These are phyloP conservation scores for Botrytis medusae DNA, from an alignment of 2,329 filamentous ascomycete genomes.

Conservation along the genomic window DNA sequence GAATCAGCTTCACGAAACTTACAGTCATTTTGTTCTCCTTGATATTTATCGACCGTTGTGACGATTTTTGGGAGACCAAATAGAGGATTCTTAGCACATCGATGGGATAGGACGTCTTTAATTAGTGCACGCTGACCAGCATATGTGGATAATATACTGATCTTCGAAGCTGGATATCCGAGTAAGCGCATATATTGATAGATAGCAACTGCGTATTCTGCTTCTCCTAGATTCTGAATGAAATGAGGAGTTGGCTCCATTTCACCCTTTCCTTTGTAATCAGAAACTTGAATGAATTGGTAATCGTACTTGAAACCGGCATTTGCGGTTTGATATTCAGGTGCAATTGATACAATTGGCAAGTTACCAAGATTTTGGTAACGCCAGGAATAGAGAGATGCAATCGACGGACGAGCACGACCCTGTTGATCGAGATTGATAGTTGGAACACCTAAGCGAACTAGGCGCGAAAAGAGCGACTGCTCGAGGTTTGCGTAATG, in stretches of 20 bases:
- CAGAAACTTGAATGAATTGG: constrained; percentile 92
- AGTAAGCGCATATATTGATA: constrained; percentile 97
- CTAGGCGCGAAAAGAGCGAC: constrained; percentile 86
- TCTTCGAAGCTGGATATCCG: constrained; percentile 73
- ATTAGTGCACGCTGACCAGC: constrained; percentile 89
- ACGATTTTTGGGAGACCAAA: constrained; percentile 90
- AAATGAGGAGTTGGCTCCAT: constrained; percentile 90
- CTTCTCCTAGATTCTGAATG: constrained; percentile 93
- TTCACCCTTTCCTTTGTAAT: constrained; percentile 90
- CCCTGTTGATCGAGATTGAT: constrained; percentile 92
- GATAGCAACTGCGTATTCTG: constrained; percentile 92
- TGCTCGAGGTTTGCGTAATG: constrained; percentile 96
- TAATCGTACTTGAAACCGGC: constrained; percentile 91
- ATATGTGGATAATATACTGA: constrained; percentile 90
- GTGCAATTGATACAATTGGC: constrained; percentile 64
- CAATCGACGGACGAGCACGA: constrained; percentile 81
- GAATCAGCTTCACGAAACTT: constrained; percentile 46
- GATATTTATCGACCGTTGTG: constrained; percentile 96
- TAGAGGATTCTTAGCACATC: constrained; percentile 78
- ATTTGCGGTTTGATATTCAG: constrained; percentile 80
- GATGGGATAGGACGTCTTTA: constrained; percentile 77
- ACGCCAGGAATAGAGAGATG: constrained; percentile 89
- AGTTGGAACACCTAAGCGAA: constrained; percentile 87
- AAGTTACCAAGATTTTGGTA: constrained; percentile 80
- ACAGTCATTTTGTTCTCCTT: constrained; percentile 99